These are phyloP conservation scores for Cunninghamia lanceolata DNA, from an alignment of 75 land plant genomes.

Conservation along the genomic window DNA sequence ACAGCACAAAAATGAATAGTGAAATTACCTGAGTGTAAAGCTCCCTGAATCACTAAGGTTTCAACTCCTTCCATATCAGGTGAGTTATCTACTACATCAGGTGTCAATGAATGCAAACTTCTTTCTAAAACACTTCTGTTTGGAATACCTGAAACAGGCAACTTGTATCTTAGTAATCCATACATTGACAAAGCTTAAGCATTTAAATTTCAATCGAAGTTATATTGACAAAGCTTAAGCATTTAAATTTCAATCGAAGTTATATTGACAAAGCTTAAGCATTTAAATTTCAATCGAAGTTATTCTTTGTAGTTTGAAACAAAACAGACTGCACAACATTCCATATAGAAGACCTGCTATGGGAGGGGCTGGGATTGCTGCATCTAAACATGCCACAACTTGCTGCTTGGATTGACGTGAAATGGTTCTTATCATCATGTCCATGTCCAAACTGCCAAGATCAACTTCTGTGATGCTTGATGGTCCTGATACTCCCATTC, in stretches of 20 bases:
- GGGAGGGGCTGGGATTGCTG: constrained; percentile 74
- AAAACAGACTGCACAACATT: background rate
- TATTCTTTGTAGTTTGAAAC: background rate
- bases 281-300: no score
- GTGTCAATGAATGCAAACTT: constrained; percentile 66
- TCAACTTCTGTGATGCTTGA: constrained; percentile 23
- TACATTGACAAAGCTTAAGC: background rate
- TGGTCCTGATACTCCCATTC: constrained; percentile 64
- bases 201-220: background rate
- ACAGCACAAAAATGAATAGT: background rate
- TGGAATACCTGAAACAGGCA: constrained; percentile 21
- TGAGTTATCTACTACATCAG: constrained; percentile 45
- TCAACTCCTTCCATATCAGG: constrained; percentile 54
- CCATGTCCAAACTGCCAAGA: constrained; percentile 64
- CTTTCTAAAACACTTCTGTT: constrained; percentile 27
- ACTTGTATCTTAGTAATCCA: background rate
- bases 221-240: no score
- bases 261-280: no score
- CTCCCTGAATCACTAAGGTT: constrained; percentile 60
- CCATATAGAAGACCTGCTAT: constrained; percentile 47
- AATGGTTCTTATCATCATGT: constrained; percentile 43
- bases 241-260: no score
- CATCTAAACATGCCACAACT: constrained; percentile 61
- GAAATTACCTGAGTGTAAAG: constrained; percentile 57
- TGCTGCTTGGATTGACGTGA: constrained; percentile 57